phyloP scores from a whole-genome alignment of 2,329 filamentous ascomycete species.

The Meredithiella fracta region DNA sequence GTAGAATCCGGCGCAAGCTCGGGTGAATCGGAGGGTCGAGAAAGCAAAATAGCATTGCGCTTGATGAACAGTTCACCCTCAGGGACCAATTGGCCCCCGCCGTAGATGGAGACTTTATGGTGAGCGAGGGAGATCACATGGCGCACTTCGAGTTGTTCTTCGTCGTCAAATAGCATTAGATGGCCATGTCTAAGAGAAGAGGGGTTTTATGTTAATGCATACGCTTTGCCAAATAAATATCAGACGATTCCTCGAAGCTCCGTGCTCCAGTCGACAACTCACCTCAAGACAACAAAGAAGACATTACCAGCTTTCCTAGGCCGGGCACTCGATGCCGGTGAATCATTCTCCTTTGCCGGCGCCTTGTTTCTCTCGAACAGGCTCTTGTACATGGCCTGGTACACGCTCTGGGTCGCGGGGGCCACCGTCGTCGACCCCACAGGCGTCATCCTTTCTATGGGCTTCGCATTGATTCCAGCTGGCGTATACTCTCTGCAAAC shows the following conservation, averaged over 20 bases:
- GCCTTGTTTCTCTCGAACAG: constrained; percentile 71
- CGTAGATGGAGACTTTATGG: constrained; percentile 72
- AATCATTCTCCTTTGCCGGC: constrained; percentile 29
- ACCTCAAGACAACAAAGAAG: constrained; percentile 84
- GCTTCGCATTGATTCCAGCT: constrained; percentile 81
- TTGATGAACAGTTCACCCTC: constrained; percentile 96
- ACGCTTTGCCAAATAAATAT: constrained; percentile 2
- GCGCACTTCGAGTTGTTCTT: constrained; percentile 85
- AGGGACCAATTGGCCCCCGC: constrained; percentile 58
- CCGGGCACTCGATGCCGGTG: constrained; percentile 33
- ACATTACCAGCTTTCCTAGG: constrained; percentile 63
- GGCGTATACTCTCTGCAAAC: constrained; percentile 86
- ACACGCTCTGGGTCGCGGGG: constrained; percentile 78
- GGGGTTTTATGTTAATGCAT: background rate
- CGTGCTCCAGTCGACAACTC: constrained; percentile 18
- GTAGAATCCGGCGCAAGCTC: constrained; percentile 39
- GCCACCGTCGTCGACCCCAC: constrained; percentile 58
- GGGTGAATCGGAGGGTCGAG: constrained; percentile 41
- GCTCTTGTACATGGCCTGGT: constrained; percentile 94
- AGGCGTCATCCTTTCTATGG: constrained; percentile 70
- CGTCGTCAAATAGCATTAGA: constrained; percentile 92
- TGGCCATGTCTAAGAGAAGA: constrained; percentile 57
- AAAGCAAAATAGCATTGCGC: constrained; percentile 70
- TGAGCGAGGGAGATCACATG: constrained; percentile 89
- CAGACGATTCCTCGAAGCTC: background rate